Evolutionary conservation across 805 yeast genomes (phyloP), one percentile per base, ranked within the genome.

Genomic region (Clavispora santaluciae): DNA sequence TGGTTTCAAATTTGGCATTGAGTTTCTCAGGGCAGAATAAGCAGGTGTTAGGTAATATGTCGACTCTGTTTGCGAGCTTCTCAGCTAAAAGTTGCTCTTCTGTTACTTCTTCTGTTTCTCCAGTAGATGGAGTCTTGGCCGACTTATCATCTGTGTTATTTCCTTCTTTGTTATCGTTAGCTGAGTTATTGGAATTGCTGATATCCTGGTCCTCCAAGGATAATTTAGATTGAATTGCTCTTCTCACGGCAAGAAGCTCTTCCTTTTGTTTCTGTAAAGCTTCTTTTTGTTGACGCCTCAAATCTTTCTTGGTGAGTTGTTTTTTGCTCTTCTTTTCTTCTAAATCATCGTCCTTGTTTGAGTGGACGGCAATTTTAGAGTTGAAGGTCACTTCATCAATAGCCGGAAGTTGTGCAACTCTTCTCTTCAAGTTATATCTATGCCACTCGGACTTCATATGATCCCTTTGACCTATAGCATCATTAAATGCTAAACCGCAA

Each of bases 361-460:
- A 33, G 23, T 50, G 40, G 8, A 53, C 41, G 3, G 60, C 54
- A 17, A 58, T 58, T 35, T 58, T 58, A 23, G 46, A 34, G 35
- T 47, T 42, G 43, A 58, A 58, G 26, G 49, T 40, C 3, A 43
- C 49, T 47, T 58, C 63, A 26, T 48, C 56, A 22, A 58, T 52
- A 12, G 61, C 39, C 9, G 63, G 63, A 48, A 72, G 57, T 44
- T 64, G 66, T 1, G 96, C 95, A 23, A 93, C 96, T 54, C 96
- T 77, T 66, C 99, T 79, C 59, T 93, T 93, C 56, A 93, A 73
- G 57, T 93, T 93, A 63, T 93, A 93, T 48, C 99, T 76, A 59
- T 93, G 99, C 99, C 99, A 93, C 42, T 93, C 99, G 2, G 96
- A 82, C 59, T 86, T 88, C 99, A 93, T 93, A 60, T 93, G 99